phyloP scores from a whole-genome alignment of 768 basidiomycete species.

The Tulasnella sp. region DNA sequence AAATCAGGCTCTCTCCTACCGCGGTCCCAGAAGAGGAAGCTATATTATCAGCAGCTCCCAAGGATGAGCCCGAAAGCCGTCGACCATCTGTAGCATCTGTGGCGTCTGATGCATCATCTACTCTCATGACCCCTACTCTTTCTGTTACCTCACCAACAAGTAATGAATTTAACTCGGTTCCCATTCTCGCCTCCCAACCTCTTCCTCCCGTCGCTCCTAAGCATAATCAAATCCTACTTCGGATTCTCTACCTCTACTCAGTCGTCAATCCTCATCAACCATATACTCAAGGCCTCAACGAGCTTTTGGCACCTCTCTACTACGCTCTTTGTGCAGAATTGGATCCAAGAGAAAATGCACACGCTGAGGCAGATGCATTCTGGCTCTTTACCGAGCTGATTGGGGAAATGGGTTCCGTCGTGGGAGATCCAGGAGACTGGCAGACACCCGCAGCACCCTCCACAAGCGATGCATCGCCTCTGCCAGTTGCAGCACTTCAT shows the following conservation, averaged over 20 bases:
- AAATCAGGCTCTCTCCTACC: constrained; percentile 3
- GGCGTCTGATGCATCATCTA: neutral
- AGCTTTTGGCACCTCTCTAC: constrained; percentile 20
- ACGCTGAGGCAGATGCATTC: constrained; percentile 20
- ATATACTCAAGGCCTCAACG: constrained; percentile 20
- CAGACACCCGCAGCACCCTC: constrained; percentile 1
- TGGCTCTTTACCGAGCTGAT: constrained; percentile 20
- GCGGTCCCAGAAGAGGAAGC: neutral
- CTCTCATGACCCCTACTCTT: neutral
- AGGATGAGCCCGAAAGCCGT: neutral
- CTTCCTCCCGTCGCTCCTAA: neutral
- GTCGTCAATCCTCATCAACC: constrained; percentile 19
- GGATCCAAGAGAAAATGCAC: constrained; percentile 9
- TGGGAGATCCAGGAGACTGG: constrained; percentile 15
- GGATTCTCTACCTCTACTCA: constrained; percentile 20
- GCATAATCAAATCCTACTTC: constrained; percentile 18
- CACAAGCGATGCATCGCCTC: neutral
- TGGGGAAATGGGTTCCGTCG: constrained; percentile 19
- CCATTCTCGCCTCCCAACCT: constrained; percentile 2
- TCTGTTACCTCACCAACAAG: constrained; percentile 13
- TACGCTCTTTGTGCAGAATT: constrained; percentile 16
- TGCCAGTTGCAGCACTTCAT: neutral
- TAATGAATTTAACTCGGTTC: neutral
- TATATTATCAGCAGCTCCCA: no score
- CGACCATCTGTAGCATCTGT: neutral